Evolutionary conservation across 768 basidiomycete species (phyloP), one percentile per base, ranked within the genome.

Genomic region (Calocybe cyanea): DNA sequence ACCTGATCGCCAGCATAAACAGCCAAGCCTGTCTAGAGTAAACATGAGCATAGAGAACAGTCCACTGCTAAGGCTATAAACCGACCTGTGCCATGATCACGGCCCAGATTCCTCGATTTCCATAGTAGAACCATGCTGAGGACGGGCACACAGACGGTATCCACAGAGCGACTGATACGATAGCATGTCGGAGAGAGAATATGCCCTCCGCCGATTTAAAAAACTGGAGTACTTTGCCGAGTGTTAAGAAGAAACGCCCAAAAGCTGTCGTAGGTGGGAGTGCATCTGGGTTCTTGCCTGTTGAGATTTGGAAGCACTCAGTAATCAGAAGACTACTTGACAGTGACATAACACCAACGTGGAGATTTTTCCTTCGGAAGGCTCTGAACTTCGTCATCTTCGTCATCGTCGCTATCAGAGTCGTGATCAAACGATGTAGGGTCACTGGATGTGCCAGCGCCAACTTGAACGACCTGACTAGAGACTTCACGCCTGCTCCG

Each of bases 1-100:
- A 69, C 69, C 55, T 72, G 72, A 52, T 72, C 71, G 24, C 72
- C 72, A 25, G 71, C 70, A 53, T 70, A 73, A 7, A 70, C 59
- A 10, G 68, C 69, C 35, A 73, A 54, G 7, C 59, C 69, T 14
- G 63, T 59, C 65, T 69, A 47, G 5, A 25, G 28, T 9, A 35
- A 8, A 1, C 25, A 28, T 35, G n/a, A 5, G 7, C 5, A 7
- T 7, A 35, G 34, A n/a, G n/a, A n/a, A n/a, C 13, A 6, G 7
- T 35, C 17, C 14, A 14, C 5, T 6, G 7, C 14, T 6, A 7
- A 35, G 34, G 7, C 7, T 6, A n/a, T 7, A 18, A 14, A 35
- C 6, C 34, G 33, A 67, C 66, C 57, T 73, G 72, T 9, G 63
- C 67, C 71, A 71, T 72, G 31, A 74, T 72, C 48, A 74, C 56